Evolutionary conservation across 371 early-diverging fungal genomes (phyloP).

Genomic region (Mortierella sp.): DNA sequence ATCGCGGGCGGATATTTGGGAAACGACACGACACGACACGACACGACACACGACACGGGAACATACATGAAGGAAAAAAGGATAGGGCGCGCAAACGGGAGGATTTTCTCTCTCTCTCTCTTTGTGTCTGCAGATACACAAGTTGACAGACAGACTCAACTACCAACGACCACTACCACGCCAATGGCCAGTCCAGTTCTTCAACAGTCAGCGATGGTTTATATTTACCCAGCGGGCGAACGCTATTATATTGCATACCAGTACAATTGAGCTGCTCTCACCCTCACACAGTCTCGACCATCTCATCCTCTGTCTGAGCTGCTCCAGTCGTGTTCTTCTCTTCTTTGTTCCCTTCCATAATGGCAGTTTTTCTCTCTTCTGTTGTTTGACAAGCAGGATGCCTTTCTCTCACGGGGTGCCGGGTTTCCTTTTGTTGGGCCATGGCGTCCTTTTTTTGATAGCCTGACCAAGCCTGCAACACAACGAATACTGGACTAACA

Average conservation of each 20-base stretch:
- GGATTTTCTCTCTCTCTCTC: background rate
- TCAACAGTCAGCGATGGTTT: background rate
- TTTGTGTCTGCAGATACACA: slow-evolving; percentile 2
- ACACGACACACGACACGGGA: background rate
- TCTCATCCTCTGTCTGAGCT: slow-evolving; percentile 9
- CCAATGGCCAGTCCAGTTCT: background rate
- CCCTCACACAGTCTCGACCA: background rate
- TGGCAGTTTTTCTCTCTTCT: background rate
- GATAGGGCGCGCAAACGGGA: background rate
- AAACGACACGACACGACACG: slow-evolving; percentile 4
- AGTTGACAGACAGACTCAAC: background rate
- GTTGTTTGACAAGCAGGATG: background rate
- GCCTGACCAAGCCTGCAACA: background rate
- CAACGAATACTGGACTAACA: background rate
- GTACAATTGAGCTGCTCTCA: slow-evolving; percentile 29
- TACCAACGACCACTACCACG: background rate
- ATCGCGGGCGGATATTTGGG: background rate
- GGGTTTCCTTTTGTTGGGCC: background rate
- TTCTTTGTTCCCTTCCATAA: slow-evolving; percentile 8
- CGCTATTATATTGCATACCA: slow-evolving; percentile 19
- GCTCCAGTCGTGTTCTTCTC: slow-evolving; percentile 15
- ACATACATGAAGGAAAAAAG: background rate
- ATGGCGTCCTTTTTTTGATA: background rate
- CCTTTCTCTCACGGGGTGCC: background rate
- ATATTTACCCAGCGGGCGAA: slow-evolving; percentile 28